Base-by-base conservation (phyloP, 2,329 filamentous ascomycete genomes). In the Neocatenulostroma microsporum region DNA sequence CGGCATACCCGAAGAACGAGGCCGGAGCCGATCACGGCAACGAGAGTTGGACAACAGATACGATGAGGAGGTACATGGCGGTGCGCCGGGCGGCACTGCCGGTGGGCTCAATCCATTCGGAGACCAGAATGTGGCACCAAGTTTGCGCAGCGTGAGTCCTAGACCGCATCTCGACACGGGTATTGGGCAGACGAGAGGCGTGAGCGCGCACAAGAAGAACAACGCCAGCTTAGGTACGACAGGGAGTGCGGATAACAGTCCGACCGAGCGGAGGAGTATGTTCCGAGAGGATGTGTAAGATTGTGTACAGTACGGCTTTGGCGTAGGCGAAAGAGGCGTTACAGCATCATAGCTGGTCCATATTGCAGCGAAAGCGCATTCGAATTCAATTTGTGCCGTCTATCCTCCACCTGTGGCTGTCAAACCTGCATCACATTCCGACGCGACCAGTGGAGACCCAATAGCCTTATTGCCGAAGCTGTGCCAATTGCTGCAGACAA, bases 111-210 rank as follows among this genome's bases (percentile, higher is more conserved):
- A 89, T 58, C 84, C 84, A 0, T 88, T 88, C 55, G 81, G 79
- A 36, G 82, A 85, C 49, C 70, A 75, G 20, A 76, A 73, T 4
- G 78, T 77, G 56, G 66, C 71, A 44, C 54, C 76, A 39, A 74
- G 68, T 56, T 51, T 85, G 60, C 65, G 83, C 37, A 82, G 82
- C 18, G 78, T 88, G 20, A 89, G 83, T 58, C 84, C 85, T 3
- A 62, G 84, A 47, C 84, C 84, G n/a, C 74, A 56, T 36, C 42
- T 67, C 27, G 63, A 64, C 41, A 82, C 48, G 68, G 62, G 63
- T 41, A 82, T 47, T 68, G 77, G 62, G 24, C 61, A 60, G 34
- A 62, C 55, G 11, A 61, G 62, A 39, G 61, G 59, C 7, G 38
- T 30, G 30, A 64, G 62, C 45, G 53, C 54, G 14, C 64, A 66